phyloP scores from a whole-genome alignment of 495 filamentous ascomycete species.

The Neurospora tetraspora region DNA sequence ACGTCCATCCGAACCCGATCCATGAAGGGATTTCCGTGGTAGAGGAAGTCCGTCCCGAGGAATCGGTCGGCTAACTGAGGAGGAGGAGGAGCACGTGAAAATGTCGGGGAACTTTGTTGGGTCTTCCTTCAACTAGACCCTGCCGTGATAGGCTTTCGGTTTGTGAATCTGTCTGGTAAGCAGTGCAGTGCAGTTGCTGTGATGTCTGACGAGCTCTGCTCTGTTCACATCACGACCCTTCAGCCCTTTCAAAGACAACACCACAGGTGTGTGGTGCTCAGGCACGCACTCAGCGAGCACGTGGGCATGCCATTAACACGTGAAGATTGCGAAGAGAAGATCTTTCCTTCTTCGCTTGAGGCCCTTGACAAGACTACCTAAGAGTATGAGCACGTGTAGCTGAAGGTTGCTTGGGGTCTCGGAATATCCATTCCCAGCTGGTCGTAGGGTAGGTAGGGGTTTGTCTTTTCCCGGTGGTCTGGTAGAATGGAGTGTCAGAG shows the following conservation, averaged over 20 bases:
- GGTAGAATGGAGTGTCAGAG: not conserved
- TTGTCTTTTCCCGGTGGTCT: not conserved
- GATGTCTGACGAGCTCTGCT: not conserved
- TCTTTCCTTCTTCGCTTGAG: not conserved
- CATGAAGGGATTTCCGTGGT: not conserved
- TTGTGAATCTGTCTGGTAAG: not conserved
- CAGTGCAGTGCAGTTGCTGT: not conserved
- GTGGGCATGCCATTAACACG: not conserved
- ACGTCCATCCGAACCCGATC: not conserved
- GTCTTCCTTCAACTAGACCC: not conserved
- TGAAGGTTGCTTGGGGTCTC: not conserved
- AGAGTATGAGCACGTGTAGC: not conserved
- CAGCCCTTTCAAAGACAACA: not conserved
- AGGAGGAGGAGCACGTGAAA: not conserved
- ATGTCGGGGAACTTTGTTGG: not conserved
- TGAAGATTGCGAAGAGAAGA: not conserved
- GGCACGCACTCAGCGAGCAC: not conserved
- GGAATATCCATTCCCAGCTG: not conserved
- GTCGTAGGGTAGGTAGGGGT: not conserved
- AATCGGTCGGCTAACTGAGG: not conserved
- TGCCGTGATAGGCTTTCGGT: not conserved
- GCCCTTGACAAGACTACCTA: not conserved
- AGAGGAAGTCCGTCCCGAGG: not conserved
- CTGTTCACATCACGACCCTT: not conserved
- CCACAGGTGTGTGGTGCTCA: not conserved